A percentile compares a stretch with the other conserved stretches of the same genome.
phyloP scores from a whole-genome alignment of 768 basidiomycete species.

The Suillus plorans region DNA sequence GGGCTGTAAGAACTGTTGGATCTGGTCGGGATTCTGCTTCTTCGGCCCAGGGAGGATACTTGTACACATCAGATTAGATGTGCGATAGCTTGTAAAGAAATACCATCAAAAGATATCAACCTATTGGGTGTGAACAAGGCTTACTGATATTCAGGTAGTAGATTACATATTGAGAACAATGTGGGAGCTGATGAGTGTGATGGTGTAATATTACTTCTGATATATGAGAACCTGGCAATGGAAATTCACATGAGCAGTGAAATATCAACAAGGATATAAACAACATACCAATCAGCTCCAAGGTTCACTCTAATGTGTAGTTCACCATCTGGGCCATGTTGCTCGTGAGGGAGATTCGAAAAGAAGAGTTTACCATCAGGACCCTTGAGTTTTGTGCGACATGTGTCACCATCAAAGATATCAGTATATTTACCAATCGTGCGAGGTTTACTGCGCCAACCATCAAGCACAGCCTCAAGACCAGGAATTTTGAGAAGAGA shows the following conservation, averaged over 20 bases:
- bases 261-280: too few species aligned
- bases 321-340: conserved; percentile 21
- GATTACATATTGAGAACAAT: conserved; percentile 33
- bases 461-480: conserved; percentile 23
- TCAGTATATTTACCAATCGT: conserved; percentile 16
- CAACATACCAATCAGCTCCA: conserved; percentile 31
- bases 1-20: conserved; percentile 24
- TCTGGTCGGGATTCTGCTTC: conserved; percentile 24
- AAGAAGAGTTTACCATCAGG: conserved; percentile 31
- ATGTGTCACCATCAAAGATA: conserved; percentile 30
- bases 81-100: neutral
- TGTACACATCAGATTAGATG: conserved; percentile 13
- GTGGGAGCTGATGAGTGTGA: conserved; percentile 35
- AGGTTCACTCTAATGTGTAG: conserved; percentile 26
- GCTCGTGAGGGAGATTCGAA: conserved; percentile 3
- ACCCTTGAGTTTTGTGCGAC: conserved; percentile 15
- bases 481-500: conserved; percentile 20
- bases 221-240: conserved; percentile 33
- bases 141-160: conserved; percentile 26
- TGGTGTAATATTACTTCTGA: conserved; percentile 32
- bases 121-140: too few species aligned
- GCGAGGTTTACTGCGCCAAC: conserved; percentile 9
- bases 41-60: conserved; percentile 29
- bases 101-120: too few species aligned
- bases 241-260: neutral